phyloP scores from a whole-genome alignment of 176 grass and related monocot species.

The Miscanthus lutarioriparius region DNA sequence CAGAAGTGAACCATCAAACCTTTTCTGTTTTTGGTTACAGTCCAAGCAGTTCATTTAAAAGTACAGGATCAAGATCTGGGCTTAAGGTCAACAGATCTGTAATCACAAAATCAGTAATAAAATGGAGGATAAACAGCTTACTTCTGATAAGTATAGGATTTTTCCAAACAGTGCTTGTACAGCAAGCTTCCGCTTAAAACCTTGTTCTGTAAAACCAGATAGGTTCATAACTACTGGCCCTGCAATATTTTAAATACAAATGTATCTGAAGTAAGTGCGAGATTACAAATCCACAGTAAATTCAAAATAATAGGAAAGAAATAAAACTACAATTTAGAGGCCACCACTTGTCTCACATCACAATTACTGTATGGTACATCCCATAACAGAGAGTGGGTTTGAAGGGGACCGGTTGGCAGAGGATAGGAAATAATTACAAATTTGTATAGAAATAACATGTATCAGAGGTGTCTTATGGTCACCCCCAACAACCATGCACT shows the following conservation, averaged over 20 bases:
- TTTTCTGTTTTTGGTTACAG: conserved; percentile 16
- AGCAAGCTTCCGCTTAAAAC: conserved; percentile 80
- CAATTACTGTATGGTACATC: background rate
- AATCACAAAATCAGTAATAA: background rate
- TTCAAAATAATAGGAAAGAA: background rate
- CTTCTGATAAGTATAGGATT: conserved; percentile 85
- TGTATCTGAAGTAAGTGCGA: conserved; percentile 9
- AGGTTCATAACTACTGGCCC: conserved; percentile 84
- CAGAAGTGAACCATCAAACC: background rate
- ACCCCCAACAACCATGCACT: background rate
- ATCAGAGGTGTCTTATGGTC: background rate
- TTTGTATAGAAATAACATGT: background rate
- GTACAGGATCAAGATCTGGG: background rate
- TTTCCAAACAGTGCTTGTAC: conserved; percentile 80
- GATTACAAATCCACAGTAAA: background rate
- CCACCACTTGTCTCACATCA: background rate
- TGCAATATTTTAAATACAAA: conserved; percentile 44
- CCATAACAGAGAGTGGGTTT: background rate
- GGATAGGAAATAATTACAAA: background rate
- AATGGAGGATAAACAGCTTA: conserved; percentile 38
- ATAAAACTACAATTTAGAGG: background rate
- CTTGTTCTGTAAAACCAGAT: conserved; percentile 77
- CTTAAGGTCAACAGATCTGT: background rate
- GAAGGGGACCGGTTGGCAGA: background rate
- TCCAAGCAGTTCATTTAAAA: background rate